Conservation (phyloP, 2,329 filamentous ascomycete genomes). For the Curvularia sp. region DNA sequence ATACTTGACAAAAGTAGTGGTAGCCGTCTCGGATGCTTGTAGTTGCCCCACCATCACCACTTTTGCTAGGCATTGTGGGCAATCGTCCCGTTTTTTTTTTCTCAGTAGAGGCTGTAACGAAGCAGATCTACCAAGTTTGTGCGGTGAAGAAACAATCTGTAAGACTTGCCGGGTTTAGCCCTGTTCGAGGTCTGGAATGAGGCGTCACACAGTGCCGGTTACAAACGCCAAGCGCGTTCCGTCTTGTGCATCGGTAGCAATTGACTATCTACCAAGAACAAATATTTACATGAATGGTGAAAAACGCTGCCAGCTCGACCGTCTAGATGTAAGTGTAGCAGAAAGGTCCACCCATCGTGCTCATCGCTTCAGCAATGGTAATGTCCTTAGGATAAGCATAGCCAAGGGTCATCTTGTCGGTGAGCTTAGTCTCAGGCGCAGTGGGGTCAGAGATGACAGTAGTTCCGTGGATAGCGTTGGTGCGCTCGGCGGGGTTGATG, state of each 20-base stretch:
- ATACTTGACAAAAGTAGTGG: background rate
- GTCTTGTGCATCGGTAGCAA: conserved; percentile 1
- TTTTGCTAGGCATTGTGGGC: background rate
- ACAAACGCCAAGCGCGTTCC: conserved; percentile 5
- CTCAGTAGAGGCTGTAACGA: background rate
- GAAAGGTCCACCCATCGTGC: conserved; percentile 56
- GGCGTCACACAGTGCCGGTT: background rate
- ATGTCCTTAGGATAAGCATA: conserved; percentile 44
- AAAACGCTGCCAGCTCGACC: background rate
- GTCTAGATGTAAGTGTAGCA: conserved; percentile 55
- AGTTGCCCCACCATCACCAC: background rate
- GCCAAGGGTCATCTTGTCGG: conserved; percentile 53
- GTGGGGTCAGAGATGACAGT: conserved; percentile 55
- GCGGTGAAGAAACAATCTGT: background rate
- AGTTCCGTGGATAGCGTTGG: conserved; percentile 51
- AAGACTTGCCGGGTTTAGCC: background rate
- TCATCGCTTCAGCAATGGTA: conserved; percentile 53
- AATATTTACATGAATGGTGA: conserved; percentile 15
- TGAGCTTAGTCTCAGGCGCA: conserved; percentile 56
- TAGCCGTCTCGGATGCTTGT: background rate
- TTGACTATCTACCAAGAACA: conserved; percentile 7
- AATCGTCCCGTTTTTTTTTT: background rate
- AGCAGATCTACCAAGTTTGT: background rate
- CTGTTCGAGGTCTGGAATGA: background rate
- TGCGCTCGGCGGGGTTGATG: conserved; percentile 48